Percentiles rank a stretch among this genome's conserved stretches.
phyloP scores from a whole-genome alignment of 441 rosid genomes.

The Euphorbia corollata region DNA sequence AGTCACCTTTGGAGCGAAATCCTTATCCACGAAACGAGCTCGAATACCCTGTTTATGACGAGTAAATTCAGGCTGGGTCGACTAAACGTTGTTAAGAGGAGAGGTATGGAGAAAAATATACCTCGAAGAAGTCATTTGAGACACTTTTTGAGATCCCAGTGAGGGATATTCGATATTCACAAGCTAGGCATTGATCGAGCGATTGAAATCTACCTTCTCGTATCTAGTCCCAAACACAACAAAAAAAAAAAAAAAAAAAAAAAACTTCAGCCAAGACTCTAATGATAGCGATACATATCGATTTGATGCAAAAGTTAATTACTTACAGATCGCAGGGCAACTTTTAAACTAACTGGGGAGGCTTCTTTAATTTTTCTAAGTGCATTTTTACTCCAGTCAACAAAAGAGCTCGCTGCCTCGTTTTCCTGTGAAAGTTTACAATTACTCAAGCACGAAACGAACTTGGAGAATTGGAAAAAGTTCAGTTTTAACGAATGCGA shows the following conservation, averaged over 20 bases:
- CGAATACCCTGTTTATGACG: constrained; percentile 54
- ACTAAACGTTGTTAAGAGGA: not conserved
- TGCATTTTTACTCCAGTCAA: constrained; percentile 51
- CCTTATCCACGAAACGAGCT: constrained; percentile 67
- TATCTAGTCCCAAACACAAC: constrained; percentile 33
- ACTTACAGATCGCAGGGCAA: constrained; percentile 70
- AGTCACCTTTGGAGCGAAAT: constrained; percentile 86
- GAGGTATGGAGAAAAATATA: constrained; percentile 20
- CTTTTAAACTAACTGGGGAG: constrained; percentile 82
- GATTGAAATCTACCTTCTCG: constrained; percentile 86
- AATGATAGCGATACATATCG: not conserved
- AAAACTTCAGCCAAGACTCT: constrained; percentile 9
- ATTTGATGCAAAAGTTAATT: not conserved
- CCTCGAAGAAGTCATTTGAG: constrained; percentile 69
- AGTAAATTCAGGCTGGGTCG: not conserved
- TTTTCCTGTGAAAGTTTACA: constrained; percentile 38
- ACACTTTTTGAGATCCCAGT: constrained; percentile 43
- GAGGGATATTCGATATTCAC: constrained; percentile 65
- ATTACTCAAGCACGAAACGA: not conserved
- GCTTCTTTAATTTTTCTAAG: constrained; percentile 62
- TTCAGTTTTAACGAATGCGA: constrained; percentile 4
- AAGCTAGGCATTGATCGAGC: constrained; percentile 75
- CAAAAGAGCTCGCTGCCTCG: constrained; percentile 41
- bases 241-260: not conserved
- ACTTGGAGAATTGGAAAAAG: not conserved